phyloP scores from a whole-genome alignment of 306 rosid species.

The Trichosanthes cucumerina region DNA sequence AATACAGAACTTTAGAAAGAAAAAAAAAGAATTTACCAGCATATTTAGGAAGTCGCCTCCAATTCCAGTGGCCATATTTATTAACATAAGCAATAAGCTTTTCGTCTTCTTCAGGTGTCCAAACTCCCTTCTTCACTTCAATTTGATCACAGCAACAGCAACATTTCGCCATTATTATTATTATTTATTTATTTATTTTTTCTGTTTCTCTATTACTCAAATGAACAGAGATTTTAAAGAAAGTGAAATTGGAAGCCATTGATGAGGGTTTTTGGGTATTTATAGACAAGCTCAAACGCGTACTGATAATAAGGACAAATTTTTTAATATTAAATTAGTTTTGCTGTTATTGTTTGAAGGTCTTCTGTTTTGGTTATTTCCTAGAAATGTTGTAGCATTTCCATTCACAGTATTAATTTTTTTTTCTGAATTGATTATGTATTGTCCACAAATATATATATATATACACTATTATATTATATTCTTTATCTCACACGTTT shows the following conservation, averaged over 20 bases:
- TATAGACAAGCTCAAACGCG: background rate
- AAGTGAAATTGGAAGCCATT: background rate
- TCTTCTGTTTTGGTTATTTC: background rate
- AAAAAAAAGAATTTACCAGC: background rate
- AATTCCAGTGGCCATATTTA: constrained; percentile 1
- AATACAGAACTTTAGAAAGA: background rate
- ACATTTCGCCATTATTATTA: background rate
- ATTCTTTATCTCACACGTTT: no score
- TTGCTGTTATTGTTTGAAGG: background rate
- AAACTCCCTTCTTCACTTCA: background rate
- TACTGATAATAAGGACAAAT: background rate
- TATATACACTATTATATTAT: no score
- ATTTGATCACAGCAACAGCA: background rate
- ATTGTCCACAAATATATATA: no score
- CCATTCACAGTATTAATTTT: background rate
- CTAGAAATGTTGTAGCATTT: background rate
- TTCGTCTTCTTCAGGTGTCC: background rate
- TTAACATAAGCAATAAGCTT: background rate
- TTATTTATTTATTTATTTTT: background rate
- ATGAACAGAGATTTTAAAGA: background rate
- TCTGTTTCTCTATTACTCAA: background rate
- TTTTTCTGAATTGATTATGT: no score
- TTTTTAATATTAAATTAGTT: background rate
- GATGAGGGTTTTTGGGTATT: background rate
- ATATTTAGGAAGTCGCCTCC: background rate